Conservation (phyloP, 1,284 basidiomycete species). For the Ceratobasidium sp. region DNA sequence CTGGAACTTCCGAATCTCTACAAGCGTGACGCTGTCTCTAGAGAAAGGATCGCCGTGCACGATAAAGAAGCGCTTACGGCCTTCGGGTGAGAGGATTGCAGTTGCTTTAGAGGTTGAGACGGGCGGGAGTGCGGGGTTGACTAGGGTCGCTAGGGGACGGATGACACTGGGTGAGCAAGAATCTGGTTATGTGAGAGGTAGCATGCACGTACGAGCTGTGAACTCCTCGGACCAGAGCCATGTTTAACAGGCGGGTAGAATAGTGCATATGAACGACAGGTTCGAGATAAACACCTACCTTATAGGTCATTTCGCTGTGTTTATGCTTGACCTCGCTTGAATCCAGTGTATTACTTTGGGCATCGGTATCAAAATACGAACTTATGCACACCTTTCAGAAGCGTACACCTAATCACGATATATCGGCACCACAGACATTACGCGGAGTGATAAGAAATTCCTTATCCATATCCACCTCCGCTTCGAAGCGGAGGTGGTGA, state of each 20-base stretch:
- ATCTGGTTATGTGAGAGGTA: not conserved
- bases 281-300: conserved; percentile 61
- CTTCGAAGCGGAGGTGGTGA: too few relatives aligned
- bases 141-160: conserved; percentile 89
- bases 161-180: too few relatives aligned
- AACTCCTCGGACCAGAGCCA: conserved; percentile 94
- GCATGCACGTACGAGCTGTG: conserved; percentile 77
- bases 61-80: conserved; percentile 92
- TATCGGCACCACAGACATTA: not conserved
- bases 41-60: conserved; percentile 98
- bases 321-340: conserved; percentile 88
- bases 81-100: conserved; percentile 85
- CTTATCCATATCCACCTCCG: conserved; percentile 82
- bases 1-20: conserved; percentile 90
- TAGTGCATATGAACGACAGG: not conserved
- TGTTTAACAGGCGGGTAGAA: conserved; percentile 48
- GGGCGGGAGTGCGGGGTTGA: conserved; percentile 61
- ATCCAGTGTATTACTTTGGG: not conserved
- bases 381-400: conserved; percentile 79
- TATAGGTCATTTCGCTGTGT: conserved; percentile 92
- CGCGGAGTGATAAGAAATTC: conserved; percentile 46
- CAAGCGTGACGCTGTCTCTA: conserved; percentile 92
- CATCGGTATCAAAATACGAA: not conserved
- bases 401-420: conserved; percentile 79
- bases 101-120: conserved; percentile 58